phyloP scores from a whole-genome alignment of 176 grass and related monocot genomes.

The Raddia guianensis region DNA sequence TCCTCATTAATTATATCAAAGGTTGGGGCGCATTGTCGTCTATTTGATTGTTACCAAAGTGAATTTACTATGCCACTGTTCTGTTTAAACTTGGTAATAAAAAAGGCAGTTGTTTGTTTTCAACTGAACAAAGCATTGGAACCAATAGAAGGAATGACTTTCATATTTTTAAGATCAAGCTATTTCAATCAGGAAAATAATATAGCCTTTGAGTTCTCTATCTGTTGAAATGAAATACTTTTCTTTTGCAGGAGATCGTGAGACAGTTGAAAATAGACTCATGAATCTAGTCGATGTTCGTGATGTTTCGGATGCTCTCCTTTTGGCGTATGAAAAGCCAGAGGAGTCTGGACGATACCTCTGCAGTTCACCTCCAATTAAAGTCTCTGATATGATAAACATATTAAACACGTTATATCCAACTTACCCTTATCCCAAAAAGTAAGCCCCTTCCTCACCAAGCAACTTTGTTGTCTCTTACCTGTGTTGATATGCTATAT shows the following conservation, averaged over 20 bases:
- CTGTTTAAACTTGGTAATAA: not conserved
- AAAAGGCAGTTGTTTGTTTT: not conserved
- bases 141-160: not conserved
- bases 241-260: conserved; percentile 40
- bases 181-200: not conserved
- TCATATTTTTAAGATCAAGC: not conserved
- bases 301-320: conserved; percentile 52
- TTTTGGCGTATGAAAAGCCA: conserved; percentile 46
- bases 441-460: conserved; percentile 33
- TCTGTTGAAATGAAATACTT: not conserved
- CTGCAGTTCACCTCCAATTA: conserved; percentile 43
- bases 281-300: conserved; percentile 47
- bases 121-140: not conserved
- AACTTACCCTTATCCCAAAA: conserved; percentile 45
- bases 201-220: conserved; percentile 3
- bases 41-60: not conserved
- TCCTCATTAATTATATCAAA: conserved; percentile 49
- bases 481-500: not conserved
- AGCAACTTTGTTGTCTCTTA: not conserved
- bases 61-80: not conserved
- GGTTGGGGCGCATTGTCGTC: not conserved
- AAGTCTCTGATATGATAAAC: conserved; percentile 47
- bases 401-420: conserved; percentile 46
- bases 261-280: conserved; percentile 47
- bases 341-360: conserved; percentile 42